A percentile compares a stretch with the other conserved stretches of the same genome.
Conservation (phyloP, 2,329 filamentous ascomycete genomes). For the Cercospora canescens region DNA sequence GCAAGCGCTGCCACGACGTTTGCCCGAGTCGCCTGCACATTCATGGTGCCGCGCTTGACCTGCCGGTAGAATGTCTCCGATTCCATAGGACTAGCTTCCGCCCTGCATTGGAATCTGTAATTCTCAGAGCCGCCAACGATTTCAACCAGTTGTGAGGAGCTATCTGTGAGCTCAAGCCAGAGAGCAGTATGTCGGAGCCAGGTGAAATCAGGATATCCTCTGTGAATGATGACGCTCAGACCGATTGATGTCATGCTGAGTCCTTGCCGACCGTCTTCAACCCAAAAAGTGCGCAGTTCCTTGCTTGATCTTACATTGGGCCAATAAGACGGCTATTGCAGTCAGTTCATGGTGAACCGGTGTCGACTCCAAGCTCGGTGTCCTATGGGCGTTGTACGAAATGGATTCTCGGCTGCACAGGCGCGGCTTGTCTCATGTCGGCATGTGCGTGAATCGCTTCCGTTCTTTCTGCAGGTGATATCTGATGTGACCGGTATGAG, state of each 20-base stretch:
- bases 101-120: conserved; percentile 9
- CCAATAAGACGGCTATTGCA: no score
- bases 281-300: no score
- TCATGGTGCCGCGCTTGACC: conserved; percentile 11
- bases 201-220: neutral
- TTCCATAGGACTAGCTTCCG: conserved; percentile 1
- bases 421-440: neutral
- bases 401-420: no score
- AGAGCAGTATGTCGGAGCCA: neutral
- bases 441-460: neutral
- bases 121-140: neutral
- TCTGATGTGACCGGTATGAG: no score
- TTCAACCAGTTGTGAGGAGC: neutral
- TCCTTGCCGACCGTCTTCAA: no score
- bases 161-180: neutral
- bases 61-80: conserved; percentile 16
- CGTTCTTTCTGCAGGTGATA: no score
- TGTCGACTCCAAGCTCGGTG: no score
- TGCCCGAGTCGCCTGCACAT: neutral
- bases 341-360: no score
- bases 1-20: conserved; percentile 3
- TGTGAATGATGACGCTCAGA: neutral
- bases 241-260: neutral
- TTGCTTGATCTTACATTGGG: no score
- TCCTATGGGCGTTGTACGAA: no score